Conservation (phyloP, 192 early-diverging fungal genomes). For the Umbelopsis vinacea region DNA sequence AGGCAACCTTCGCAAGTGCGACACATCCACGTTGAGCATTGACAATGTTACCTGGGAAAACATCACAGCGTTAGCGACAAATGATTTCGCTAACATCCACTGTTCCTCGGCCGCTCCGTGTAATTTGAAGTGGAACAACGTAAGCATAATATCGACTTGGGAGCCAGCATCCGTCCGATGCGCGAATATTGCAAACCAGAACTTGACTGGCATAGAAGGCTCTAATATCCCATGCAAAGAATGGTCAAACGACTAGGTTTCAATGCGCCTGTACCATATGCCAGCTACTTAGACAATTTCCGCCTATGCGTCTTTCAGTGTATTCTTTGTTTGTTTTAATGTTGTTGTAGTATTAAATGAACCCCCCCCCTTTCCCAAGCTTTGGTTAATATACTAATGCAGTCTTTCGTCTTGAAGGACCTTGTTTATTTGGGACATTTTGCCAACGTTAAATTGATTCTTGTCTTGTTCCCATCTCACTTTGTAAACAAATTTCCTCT, state of each 20-base stretch:
- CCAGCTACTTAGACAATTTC: no score
- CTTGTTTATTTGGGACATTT: no score
- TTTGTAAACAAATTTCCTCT: no score
- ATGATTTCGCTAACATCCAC: conserved; percentile 5
- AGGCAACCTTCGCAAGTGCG: background rate
- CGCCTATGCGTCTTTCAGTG: no score
- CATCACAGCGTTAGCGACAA: background rate
- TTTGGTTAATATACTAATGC: no score
- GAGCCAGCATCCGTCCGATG: background rate
- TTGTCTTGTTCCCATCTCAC: no score
- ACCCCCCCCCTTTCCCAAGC: no score
- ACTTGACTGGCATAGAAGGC: background rate
- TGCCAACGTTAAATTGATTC: no score
- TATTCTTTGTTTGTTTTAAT: no score
- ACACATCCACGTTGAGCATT: conserved; percentile 1
- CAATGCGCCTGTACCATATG: no score
- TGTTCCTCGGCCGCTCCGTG: background rate
- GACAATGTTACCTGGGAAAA: background rate
- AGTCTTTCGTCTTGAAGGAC: no score
- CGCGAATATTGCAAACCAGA: conserved; percentile 9
- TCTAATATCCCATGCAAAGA: conserved; percentile 9
- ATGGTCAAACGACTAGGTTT: background rate
- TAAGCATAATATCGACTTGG: background rate
- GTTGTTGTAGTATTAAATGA: no score
- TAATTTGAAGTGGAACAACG: background rate